Evolutionary conservation across 768 basidiomycete species (phyloP).

Genomic region (Pholiota molesta): DNA sequence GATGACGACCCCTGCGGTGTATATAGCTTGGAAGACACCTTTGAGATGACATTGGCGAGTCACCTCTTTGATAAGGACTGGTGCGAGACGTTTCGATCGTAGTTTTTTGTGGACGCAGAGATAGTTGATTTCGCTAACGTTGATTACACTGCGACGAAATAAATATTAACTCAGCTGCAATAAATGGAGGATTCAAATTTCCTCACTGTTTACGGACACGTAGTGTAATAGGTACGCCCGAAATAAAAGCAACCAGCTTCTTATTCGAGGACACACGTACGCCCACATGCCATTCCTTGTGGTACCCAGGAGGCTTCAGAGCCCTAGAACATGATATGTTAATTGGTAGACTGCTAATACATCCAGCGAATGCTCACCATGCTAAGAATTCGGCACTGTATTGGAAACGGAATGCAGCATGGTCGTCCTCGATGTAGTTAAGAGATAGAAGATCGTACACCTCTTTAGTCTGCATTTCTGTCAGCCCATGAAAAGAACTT

Average conservation of each 20-base stretch:
- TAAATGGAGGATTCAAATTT: neutral
- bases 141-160: conserved; percentile 42
- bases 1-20: conserved; percentile 91
- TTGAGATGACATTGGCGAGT: conserved; percentile 89
- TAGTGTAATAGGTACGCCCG: conserved; percentile 85
- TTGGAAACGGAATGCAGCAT: conserved; percentile 95
- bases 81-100: conserved; percentile 91
- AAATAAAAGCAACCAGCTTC: conserved; percentile 96
- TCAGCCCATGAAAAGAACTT: conserved; percentile 8
- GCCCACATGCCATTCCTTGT: conserved; percentile 94
- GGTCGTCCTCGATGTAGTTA: conserved; percentile 96
- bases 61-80: conserved; percentile 96
- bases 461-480: conserved; percentile 74
- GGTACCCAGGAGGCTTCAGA: conserved; percentile 90
- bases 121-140: conserved; percentile 92
- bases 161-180: neutral
- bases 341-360: conserved; percentile 4
- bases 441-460: conserved; percentile 89
- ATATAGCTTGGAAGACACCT: conserved; percentile 95
- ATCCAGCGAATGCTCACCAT: conserved; percentile 57
- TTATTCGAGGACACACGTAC: conserved; percentile 89
- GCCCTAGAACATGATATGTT: conserved; percentile 59
- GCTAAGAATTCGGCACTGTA: conserved; percentile 93
- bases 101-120: conserved; percentile 98
- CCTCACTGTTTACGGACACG: conserved; percentile 85